Conservation (phyloP, 306 rosid species). For the Vigna angularis region DNA sequence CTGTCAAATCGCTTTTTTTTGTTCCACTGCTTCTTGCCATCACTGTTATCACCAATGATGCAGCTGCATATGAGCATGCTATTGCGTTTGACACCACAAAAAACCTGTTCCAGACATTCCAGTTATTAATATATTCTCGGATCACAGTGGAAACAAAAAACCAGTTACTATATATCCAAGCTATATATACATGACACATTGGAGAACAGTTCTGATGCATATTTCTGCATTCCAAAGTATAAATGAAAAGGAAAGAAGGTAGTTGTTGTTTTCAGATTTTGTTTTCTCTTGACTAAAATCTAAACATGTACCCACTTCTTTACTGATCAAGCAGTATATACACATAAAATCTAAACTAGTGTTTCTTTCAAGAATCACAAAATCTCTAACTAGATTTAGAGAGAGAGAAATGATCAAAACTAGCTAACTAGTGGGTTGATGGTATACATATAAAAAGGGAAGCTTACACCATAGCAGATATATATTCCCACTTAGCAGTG, state of each 20-base stretch:
- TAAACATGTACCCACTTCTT: not conserved
- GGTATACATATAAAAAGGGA: too few species aligned
- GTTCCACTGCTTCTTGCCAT: slow-evolving; percentile 38
- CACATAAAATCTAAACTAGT: too few species aligned
- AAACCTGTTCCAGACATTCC: slow-evolving; percentile 45
- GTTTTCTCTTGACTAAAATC: too few species aligned
- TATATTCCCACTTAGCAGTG: slow-evolving; percentile 73
- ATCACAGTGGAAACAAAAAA: not conserved
- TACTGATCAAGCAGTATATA: not conserved
- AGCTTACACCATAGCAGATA: slow-evolving; percentile 67
- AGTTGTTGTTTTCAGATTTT: not conserved
- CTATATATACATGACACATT: too few species aligned
- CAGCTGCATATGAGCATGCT: slow-evolving; percentile 67
- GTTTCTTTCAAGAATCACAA: too few species aligned
- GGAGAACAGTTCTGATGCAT: not conserved
- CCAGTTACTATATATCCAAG: not conserved
- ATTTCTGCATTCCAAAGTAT: not conserved
- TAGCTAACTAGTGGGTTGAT: too few species aligned
- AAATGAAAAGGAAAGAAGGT: not conserved
- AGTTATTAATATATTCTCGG: not conserved
- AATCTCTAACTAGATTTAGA: not conserved
- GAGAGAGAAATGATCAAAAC: too few species aligned
- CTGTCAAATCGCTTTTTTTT: slow-evolving; percentile 2
- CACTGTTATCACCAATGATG: slow-evolving; percentile 42
- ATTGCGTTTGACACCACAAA: slow-evolving; percentile 66